Evolutionary conservation across 2,329 filamentous ascomycete species (phyloP), one percentile per base, ranked within the genome.

Genomic region (Fusarium marasasianum): DNA sequence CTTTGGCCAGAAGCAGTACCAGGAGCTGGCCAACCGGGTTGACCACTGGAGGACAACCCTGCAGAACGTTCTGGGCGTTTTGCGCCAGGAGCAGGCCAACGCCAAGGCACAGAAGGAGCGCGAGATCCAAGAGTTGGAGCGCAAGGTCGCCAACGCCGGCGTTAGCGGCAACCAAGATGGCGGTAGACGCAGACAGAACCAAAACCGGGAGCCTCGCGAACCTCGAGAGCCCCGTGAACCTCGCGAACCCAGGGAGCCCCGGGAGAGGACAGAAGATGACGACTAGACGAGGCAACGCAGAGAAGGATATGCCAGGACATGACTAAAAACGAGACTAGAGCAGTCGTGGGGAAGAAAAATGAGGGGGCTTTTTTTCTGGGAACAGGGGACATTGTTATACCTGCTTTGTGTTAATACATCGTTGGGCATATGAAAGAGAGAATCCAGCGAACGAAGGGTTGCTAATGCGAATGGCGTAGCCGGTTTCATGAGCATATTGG

Each of bases 1-100:
- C 62, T 99, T 99, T 80, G 94, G 94, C 78, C 94, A 98, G 87
- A 97, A 97, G 89, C 96, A 99, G 87, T 99, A 97, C 95, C 91
- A 93, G 78, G 96, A 99, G 87, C 92, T 99, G 61, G 93, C 94
- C 70, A 94, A 93, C 73, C 90, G 96, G 72, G 87, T 99, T 79
- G 95, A 98, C 85, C 93, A 95, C 83, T 98, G 96, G 96, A 92
- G 93, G 83, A 88, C 90, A 78, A 96, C 94, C 78, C 87, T 98
- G 79, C 89, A 91, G 80, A 91, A 90, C 76, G 95, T 99, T 24
- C 86, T 97, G 77, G 86, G 87, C 63, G 94, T 96, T 51, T 89
- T 98, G 76, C 90, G 92, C 80, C 87, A 90, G 81, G 94, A 97
- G 87, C 92, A 97, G 87, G 88, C 92, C 84, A 92, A 93, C 79